Evolutionary conservation across 140 eudicot species (phyloP), one percentile per base, ranked within the genome.

Genomic region (Bidens hawaiensis): DNA sequence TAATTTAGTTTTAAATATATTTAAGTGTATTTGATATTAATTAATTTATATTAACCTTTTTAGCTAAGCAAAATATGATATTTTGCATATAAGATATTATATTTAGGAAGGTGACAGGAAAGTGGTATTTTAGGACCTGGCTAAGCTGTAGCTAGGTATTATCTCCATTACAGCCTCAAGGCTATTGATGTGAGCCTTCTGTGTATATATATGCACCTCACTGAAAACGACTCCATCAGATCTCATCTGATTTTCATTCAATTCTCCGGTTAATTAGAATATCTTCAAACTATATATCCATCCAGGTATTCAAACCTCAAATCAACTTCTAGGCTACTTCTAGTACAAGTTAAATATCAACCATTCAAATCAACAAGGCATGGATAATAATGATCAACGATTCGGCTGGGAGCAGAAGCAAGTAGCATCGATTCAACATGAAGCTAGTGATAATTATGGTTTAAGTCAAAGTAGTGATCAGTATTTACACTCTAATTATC

Each of bases 41-140:
- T n/a, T n/a, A n/a, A n/a, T n/a, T n/a, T n/a, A n/a, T n/a, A n/a
- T n/a, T n/a, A n/a, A n/a, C n/a, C n/a, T n/a, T n/a, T n/a, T n/a
- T n/a, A n/a, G n/a, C n/a, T n/a, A n/a, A n/a, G n/a, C n/a, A n/a
- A n/a, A n/a, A n/a, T n/a, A n/a, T n/a, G n/a, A n/a, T n/a, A n/a
- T n/a, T n/a, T n/a, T n/a, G n/a, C n/a, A 7, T 30, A 27, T 55
- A 4, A 21, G 6, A 19, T 6, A 23, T 26, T 54, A 14, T 24
- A 46, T 64, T 46, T 27, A 46, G 69, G 69, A 68, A 41, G 73
- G 73, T 55, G 63, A 34, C 34, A 61, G 69, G 56, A 61, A 68
- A 49, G 75, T 60, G 46, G 43, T 51, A 47, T 69, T 47, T 33
- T 23, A 34, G 54, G 53, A 43, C 64, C 55, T 31, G 10, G 49